Evolutionary conservation across 306 rosid species (phyloP).

Genomic region (Phaseolus lunatus): DNA sequence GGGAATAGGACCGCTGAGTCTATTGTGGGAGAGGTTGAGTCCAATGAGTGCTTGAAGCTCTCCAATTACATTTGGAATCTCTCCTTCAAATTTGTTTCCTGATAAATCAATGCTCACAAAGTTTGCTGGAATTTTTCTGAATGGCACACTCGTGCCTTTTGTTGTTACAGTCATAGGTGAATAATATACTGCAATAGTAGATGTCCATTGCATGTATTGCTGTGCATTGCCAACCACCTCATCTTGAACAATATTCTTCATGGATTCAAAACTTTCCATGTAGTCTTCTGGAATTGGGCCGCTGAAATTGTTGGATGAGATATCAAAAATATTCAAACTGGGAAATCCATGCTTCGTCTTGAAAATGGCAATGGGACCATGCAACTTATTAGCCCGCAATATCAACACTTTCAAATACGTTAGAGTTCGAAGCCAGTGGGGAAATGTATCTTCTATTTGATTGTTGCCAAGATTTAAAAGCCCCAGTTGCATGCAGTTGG

Average conservation of each 20-base stretch:
- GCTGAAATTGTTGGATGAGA: not conserved
- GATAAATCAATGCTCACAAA: no score
- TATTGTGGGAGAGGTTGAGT: slow-evolving; percentile 49
- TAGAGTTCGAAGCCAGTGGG: slow-evolving; percentile 46
- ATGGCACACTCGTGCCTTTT: no score
- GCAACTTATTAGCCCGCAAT: not conserved
- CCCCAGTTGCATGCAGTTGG: not conserved
- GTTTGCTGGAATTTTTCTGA: no score
- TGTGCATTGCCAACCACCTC: no score
- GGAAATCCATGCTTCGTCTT: not conserved
- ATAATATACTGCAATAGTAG: no score
- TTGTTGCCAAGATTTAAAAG: slow-evolving; percentile 54
- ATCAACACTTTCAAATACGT: not conserved
- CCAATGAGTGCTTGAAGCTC: slow-evolving; percentile 10
- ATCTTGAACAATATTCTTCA: slow-evolving; percentile 23
- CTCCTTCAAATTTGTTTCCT: no score
- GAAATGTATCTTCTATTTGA: slow-evolving; percentile 44
- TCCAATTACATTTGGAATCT: no score
- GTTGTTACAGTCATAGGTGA: no score
- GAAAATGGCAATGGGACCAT: slow-evolving; percentile 38
- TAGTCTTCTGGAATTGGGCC: slow-evolving; percentile 37
- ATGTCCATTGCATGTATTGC: no score
- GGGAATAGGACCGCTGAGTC: slow-evolving; percentile 47
- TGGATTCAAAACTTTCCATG: slow-evolving; percentile 34
- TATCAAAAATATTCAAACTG: slow-evolving; percentile 39